phyloP scores from a whole-genome alignment of 1,139 yeast species.

The Yamadazyma songkhlaensis region DNA sequence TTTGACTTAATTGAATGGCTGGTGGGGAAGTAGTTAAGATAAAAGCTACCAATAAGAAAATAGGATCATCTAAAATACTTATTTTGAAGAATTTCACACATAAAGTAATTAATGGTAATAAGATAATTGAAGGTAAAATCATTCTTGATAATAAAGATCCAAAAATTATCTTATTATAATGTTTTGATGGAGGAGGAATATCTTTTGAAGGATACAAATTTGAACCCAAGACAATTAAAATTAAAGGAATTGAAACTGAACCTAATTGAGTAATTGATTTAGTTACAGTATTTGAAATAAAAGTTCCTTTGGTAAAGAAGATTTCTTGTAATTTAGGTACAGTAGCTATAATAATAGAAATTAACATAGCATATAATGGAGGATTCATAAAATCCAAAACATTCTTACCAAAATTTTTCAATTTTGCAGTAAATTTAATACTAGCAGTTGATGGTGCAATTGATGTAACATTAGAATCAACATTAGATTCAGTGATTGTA shows the following conservation, averaged over 20 bases:
- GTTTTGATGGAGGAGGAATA: constrained; percentile 60
- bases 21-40: constrained; percentile 79
- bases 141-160: constrained; percentile 73
- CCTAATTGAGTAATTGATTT: constrained; percentile 79
- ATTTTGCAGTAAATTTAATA: neutral
- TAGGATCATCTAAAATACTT: constrained; percentile 80
- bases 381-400: constrained; percentile 71
- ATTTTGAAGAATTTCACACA: constrained; percentile 63
- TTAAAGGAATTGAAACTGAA: constrained; percentile 83
- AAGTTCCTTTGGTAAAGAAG: constrained; percentile 55
- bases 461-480: constrained; percentile 1
- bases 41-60: constrained; percentile 73
- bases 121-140: constrained; percentile 67
- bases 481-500: constrained; percentile 4
- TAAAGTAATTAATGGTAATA: constrained; percentile 66
- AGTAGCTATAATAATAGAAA: constrained; percentile 81
- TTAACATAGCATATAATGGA: constrained; percentile 88
- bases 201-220: constrained; percentile 67
- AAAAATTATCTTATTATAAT: constrained; percentile 55
- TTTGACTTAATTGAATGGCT: constrained; percentile 80
- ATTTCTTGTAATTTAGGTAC: constrained; percentile 64
- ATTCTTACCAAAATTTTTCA: neutral
- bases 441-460: neutral
- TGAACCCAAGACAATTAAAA: constrained; percentile 73
- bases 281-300: constrained; percentile 74